Evolutionary conservation across 2,329 filamentous ascomycete species (phyloP), one percentile per base, ranked within the genome.

Genomic region (Ophiobolus disseminans): DNA sequence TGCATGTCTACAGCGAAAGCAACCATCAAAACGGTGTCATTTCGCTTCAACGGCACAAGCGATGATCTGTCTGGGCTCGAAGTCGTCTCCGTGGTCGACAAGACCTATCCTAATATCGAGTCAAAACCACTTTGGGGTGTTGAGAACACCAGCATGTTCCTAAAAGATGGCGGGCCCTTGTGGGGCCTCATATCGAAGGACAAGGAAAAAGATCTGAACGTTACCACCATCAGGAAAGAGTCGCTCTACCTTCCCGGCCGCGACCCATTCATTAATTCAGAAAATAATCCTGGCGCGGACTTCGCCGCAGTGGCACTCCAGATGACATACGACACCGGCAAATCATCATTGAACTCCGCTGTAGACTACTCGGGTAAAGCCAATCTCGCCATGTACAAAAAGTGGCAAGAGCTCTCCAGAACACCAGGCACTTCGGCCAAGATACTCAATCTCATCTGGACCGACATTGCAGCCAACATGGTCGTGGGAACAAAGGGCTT

Each of bases 371-470:
- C 65, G 1, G 76, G 75, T 1, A 30, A 26, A 4, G 55, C 53
- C 1, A 76, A 73, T 43, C 68, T 78, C 40, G 73, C 76, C 6
- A 67, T 80, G 58, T 78, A 67, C 41, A 52, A 49, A 5, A 65
- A 68, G 35, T 80, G 77, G 77, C 72, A 76, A 49, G 48, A 70
- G 2, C 60, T 76, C 1, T 71, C 72, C 1, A 23, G 37, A 0
- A 62, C 58, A 1, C 48, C 70, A 0, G 45, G 45, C 0, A 59
- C 53, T 0, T 67, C 72, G 1, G 63, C 66, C 0, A 56, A 62
- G 9, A 77, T 79, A 7, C 57, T 78, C 9, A 75, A 78, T 51
- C 60, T 78, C 0, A 68, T 80, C 4, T 80, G 75, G 72, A 79
- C 77, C 0, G 77, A 80, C 45, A 45, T 76, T 5, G 69, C 72